These are phyloP conservation scores for Bolboschoenoplectus hybrid DNA, from an alignment of 202 grass and related monocot genomes.

Conservation along the genomic window DNA sequence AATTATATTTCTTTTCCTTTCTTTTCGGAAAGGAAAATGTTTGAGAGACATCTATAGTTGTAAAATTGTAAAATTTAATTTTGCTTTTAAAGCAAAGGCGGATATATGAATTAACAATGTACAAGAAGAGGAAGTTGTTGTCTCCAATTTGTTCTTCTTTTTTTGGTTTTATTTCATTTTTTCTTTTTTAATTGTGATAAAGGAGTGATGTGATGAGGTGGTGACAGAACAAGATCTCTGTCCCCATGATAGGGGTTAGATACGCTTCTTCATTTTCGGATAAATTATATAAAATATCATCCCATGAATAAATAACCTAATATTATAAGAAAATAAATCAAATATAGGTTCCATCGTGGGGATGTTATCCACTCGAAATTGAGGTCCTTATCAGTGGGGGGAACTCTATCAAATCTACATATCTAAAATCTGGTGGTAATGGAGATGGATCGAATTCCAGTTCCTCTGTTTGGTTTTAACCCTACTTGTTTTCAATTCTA, in stretches of 20 bases:
- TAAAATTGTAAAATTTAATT: background rate
- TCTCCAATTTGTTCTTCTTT: background rate
- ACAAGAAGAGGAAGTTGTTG: background rate
- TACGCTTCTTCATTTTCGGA: constrained; percentile 26
- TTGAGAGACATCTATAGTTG: no score
- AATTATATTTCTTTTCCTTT: background rate
- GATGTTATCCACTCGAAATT: constrained; percentile 40
- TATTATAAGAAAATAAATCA: background rate
- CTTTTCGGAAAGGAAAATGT: background rate
- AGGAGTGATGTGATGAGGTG: background rate
- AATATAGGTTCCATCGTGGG: constrained; percentile 36
- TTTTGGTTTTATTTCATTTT: background rate
- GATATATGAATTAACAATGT: background rate
- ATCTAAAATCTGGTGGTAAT: constrained; percentile 31
- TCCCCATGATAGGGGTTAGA: constrained; percentile 12
- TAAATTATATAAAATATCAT: constrained; percentile 31
- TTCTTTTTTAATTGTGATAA: constrained; percentile 5
- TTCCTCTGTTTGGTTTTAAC: constrained; percentile 14
- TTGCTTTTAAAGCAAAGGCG: background rate
- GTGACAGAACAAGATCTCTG: constrained; percentile 32
- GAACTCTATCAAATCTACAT: constrained; percentile 39
- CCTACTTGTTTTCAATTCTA: background rate
- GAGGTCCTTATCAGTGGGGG: constrained; percentile 20
- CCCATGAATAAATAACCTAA: background rate
- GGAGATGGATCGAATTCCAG: background rate